Base-by-base conservation (phyloP, 352 stramenopile species). In the Globisporangium irregulare region DNA sequence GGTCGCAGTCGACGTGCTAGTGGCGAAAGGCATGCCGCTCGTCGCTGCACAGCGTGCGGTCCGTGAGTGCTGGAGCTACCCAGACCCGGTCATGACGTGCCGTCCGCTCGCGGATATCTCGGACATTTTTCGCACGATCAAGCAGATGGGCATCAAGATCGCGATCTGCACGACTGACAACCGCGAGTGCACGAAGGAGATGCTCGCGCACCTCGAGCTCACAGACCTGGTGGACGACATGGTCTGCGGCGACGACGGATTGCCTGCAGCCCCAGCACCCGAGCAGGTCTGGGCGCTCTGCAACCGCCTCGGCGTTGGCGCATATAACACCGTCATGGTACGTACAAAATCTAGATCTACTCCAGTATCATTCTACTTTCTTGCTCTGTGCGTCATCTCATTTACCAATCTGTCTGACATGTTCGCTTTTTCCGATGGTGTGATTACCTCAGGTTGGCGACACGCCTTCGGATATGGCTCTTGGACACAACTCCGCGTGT, bases 141-240 rank as follows among this genome's bases (percentile, higher is more conserved):
- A 73, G 53, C 51, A 53, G n/a, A 75, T 79, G 71, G 74, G 73
- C 12, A 74, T 83, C 34, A 83, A 84, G 67, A 87, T 88, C 61
- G 80, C 78, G 32, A 70, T 87, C 14, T 67, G 75, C 59, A 89
- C 80, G 4, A 80, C 74, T 1, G 80, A 89, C 62, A 76, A 77
- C 48, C 72, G 80, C 43, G 76, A 64, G 14, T 53, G 70, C 4
- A 87, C 79, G 1, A 29, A 68, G 25, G 64, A 68, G 29, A 80
- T 75, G 36, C 62, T 89, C 22, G 56, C 58, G 15, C 69, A 77
- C 54, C 67, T 87, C 3, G 50, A 68, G 10, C 55, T 89, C 4
- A 58, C 54, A 0, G 34, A 73, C 15, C 54, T 86, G 18, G 74
- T 89, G 22, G 79, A 89, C 53, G 50, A 46, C n/a, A 68, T 87